A percentile compares a stretch with the other conserved stretches of the same genome.
Evolutionary conservation across 495 filamentous ascomycete genomes (phyloP).

Genomic region (Bombardia bombarda): DNA sequence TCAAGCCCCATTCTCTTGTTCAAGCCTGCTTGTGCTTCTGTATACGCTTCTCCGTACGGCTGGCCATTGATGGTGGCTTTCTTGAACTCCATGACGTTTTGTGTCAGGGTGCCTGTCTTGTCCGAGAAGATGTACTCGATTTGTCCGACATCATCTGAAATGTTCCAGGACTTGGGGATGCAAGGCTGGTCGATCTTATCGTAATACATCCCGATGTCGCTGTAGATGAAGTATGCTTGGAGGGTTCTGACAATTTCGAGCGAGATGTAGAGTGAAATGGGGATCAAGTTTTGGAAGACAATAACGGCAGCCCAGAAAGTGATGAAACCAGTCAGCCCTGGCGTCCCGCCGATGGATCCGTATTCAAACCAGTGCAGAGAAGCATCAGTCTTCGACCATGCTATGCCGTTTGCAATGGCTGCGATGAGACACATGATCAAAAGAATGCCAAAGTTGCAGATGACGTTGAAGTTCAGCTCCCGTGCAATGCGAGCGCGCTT

Average conservation of each 20-base stretch:
- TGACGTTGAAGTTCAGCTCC: constrained; percentile 94
- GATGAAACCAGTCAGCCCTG: constrained; percentile 80
- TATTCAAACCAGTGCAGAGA: constrained; percentile 82
- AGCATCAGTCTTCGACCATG: constrained; percentile 65
- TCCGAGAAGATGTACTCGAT: constrained; percentile 99
- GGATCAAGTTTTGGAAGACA: constrained; percentile 96
- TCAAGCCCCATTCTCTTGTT: constrained; percentile 82
- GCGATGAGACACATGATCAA: constrained; percentile 84
- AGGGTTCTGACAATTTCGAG: constrained; percentile 90
- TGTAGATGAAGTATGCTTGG: constrained; percentile 97
- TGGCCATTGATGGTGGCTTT: constrained; percentile 92
- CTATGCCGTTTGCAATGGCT: constrained; percentile 74
- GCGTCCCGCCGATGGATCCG: constrained; percentile 68
- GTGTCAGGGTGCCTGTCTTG: constrained; percentile 96
- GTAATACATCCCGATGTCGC: constrained; percentile 93
- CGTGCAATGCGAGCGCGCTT: constrained; percentile 87
- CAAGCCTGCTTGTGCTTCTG: constrained; percentile 93
- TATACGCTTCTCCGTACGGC: constrained; percentile 94
- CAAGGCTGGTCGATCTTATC: constrained; percentile 88
- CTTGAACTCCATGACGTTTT: constrained; percentile 99
- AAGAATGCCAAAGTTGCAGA: constrained; percentile 92
- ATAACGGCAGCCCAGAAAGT: constrained; percentile 94
- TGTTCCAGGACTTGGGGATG: constrained; percentile 98
- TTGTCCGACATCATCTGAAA: constrained; percentile 95
- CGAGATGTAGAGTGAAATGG: constrained; percentile 95